Conservation (phyloP, 176 grass and related monocot species). For the Oryza australiensis region DNA sequence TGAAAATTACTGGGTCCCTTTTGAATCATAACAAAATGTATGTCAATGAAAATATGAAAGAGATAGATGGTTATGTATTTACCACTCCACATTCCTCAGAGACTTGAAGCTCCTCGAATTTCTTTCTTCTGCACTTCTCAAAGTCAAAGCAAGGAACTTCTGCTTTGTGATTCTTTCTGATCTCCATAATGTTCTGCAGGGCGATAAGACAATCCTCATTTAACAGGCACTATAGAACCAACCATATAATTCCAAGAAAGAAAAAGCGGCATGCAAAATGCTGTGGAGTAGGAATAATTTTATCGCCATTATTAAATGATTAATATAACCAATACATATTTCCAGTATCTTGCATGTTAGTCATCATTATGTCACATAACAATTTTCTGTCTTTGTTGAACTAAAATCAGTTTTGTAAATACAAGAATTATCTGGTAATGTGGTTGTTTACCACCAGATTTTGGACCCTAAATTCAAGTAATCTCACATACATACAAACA, state of each 20-base stretch:
- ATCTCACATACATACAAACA: neutral
- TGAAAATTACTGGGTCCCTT: neutral
- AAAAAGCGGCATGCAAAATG: neutral
- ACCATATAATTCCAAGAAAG: neutral
- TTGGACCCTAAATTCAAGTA: slow-evolving; percentile 11
- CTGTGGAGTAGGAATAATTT: neutral
- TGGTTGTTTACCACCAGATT: neutral
- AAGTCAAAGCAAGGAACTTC: slow-evolving; percentile 96
- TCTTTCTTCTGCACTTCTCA: slow-evolving; percentile 85
- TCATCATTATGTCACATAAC: neutral
- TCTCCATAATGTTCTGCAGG: slow-evolving; percentile 87
- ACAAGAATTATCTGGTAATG: slow-evolving; percentile 1
- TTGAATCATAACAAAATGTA: slow-evolving; percentile 44
- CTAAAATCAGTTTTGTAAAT: neutral
- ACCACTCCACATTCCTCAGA: slow-evolving; percentile 99
- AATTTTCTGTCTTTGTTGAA: neutral
- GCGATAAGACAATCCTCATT: slow-evolving; percentile 29
- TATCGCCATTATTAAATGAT: neutral
- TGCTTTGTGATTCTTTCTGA: slow-evolving; percentile 80
- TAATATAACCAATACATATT: neutral
- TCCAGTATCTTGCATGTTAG: neutral
- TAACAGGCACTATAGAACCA: neutral
- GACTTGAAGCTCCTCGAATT: slow-evolving; percentile 93
- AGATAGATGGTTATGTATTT: slow-evolving; percentile 34
- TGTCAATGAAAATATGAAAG: slow-evolving; percentile 3